phyloP scores from a whole-genome alignment of 345 rosid species.

The Excoecaria cochinchinensis region DNA sequence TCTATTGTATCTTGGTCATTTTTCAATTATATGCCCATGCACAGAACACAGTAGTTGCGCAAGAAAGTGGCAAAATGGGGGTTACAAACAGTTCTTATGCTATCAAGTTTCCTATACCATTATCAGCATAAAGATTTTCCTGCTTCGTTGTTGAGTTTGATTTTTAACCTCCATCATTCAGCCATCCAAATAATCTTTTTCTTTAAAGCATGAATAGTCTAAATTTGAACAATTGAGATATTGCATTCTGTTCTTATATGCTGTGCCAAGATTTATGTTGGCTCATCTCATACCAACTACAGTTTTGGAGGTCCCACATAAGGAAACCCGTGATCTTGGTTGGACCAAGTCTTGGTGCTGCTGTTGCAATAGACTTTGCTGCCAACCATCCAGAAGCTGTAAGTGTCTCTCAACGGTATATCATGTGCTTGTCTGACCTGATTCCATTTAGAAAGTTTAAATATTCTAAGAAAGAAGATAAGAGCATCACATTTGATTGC shows the following conservation, averaged over 20 bases:
- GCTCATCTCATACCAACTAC: conserved; percentile 16
- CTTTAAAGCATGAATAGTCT: neutral
- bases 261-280: conserved; percentile 12
- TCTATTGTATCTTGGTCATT: neutral
- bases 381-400: conserved; percentile 83
- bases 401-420: conserved; percentile 25
- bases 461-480: neutral
- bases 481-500: neutral
- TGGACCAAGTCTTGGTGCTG: conserved; percentile 96
- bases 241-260: too few species aligned
- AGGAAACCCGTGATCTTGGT: conserved; percentile 74
- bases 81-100: neutral
- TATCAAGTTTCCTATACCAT: neutral
- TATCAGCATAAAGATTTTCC: neutral
- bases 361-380: conserved; percentile 82
- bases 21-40: neutral
- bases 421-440: conserved; percentile 5
- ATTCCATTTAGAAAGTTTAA: conserved; percentile 1
- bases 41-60: neutral
- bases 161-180: neutral
- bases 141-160: neutral
- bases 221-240: too few species aligned
- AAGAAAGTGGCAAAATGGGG: neutral
- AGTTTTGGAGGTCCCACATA: conserved; percentile 87
- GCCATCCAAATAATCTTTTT: neutral